Evolutionary conservation across 2,329 filamentous ascomycete genomes (phyloP).

Genomic region (Colletotrichum sp.): DNA sequence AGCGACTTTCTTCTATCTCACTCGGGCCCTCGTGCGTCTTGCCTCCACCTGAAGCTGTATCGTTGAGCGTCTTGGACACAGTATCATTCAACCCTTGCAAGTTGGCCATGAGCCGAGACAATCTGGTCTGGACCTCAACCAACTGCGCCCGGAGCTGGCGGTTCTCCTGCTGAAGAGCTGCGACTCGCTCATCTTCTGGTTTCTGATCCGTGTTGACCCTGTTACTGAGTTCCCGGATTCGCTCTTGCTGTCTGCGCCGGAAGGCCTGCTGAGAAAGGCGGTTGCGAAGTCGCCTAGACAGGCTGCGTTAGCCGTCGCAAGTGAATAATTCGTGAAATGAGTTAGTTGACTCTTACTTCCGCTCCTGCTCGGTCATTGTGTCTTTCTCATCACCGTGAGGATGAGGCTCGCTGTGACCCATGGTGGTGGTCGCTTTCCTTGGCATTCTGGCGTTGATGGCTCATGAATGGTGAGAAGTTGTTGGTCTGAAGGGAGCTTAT

Average conservation of each 20-base stretch:
- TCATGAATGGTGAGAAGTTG: not conserved
- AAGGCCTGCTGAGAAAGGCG: constrained; percentile 36
- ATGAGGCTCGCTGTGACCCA: not conserved
- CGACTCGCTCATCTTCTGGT: constrained; percentile 27
- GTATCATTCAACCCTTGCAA: constrained; percentile 29
- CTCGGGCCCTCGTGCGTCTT: not conserved
- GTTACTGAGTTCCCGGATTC: constrained; percentile 28
- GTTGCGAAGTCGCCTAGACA: constrained; percentile 33
- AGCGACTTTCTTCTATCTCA: not conserved
- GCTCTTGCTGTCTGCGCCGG: constrained; percentile 33
- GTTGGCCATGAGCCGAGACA: constrained; percentile 27
- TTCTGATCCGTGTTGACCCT: constrained; percentile 26
- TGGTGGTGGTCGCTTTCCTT: not conserved
- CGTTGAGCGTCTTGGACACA: constrained; percentile 29
- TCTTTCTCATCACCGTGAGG: not conserved
- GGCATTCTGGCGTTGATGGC: not conserved
- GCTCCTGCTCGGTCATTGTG: not conserved
- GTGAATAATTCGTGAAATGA: not conserved
- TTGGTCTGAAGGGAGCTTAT: not conserved
- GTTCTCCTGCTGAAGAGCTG: constrained; percentile 30
- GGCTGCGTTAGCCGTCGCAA: not conserved
- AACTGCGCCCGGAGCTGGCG: constrained; percentile 28
- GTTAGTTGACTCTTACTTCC: not conserved
- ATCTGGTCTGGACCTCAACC: constrained; percentile 31
- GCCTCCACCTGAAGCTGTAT: not conserved